Evolutionary conservation across 352 stramenopile genomes (phyloP).

Genomic region (Phytophthora citricola): DNA sequence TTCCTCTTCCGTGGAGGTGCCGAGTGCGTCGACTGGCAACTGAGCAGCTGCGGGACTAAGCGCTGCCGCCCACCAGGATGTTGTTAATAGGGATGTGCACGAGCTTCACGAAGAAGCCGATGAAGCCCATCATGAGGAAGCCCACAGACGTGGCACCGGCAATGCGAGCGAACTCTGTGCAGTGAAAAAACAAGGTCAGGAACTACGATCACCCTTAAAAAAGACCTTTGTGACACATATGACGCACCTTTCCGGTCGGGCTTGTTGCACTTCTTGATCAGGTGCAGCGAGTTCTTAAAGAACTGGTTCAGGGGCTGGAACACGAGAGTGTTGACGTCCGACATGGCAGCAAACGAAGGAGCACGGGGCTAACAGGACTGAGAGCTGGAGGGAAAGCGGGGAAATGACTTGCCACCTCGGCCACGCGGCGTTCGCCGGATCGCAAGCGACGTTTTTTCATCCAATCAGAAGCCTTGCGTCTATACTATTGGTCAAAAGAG

Average conservation of each 20-base stretch:
- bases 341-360: slow-evolving; percentile 49
- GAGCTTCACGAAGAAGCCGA: slow-evolving; percentile 99
- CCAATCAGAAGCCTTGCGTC: slow-evolving; percentile 5
- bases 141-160: slow-evolving; percentile 95
- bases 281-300: slow-evolving; percentile 96
- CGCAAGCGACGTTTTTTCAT: slow-evolving; percentile 20
- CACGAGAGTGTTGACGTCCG: slow-evolving; percentile 91
- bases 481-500: slow-evolving; percentile 13
- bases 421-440: slow-evolving; percentile 38
- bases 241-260: slow-evolving; percentile 96
- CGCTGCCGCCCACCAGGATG: slow-evolving; percentile 95
- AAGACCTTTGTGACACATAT: not conserved
- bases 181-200: slow-evolving; percentile 6
- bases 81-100: slow-evolving; percentile 99
- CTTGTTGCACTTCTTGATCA: slow-evolving; percentile 99
- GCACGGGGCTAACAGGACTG: not conserved
- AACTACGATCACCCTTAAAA: not conserved
- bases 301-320: slow-evolving; percentile 98
- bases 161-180: slow-evolving; percentile 95
- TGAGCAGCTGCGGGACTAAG: slow-evolving; percentile 50
- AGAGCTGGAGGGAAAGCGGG: slow-evolving; percentile 16
- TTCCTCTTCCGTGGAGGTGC: slow-evolving; percentile 9
- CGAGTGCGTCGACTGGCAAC: slow-evolving; percentile 8
- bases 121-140: slow-evolving; percentile 99
- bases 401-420: slow-evolving; percentile 22